phyloP scores from a whole-genome alignment of 768 basidiomycete genomes.

The Pleurotus ostreatus region DNA sequence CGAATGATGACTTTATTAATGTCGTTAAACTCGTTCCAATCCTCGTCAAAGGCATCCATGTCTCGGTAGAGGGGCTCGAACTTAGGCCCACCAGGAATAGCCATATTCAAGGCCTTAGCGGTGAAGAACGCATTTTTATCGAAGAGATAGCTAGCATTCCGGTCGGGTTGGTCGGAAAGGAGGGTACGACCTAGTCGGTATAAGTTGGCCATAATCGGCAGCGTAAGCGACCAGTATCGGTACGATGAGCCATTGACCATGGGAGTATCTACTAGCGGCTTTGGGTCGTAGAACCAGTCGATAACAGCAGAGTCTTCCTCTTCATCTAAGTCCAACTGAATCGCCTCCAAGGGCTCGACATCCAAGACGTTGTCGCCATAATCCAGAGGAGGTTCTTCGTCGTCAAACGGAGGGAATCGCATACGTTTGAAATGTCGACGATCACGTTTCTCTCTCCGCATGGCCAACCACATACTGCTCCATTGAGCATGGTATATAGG shows the following conservation, averaged over 20 bases:
- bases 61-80: slow-evolving; percentile 97
- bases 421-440: slow-evolving; percentile 99
- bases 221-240: slow-evolving; percentile 85
- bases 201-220: slow-evolving; percentile 96
- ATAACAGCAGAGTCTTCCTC: slow-evolving; percentile 89
- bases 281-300: slow-evolving; percentile 99
- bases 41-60: slow-evolving; percentile 96
- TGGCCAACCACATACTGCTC: slow-evolving; percentile 99
- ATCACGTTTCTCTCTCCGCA: slow-evolving; percentile 98
- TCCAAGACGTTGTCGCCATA: slow-evolving; percentile 99
- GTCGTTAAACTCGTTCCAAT: slow-evolving; percentile 99
- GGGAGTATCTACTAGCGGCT: slow-evolving; percentile 87
- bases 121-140: slow-evolving; percentile 98
- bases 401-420: slow-evolving; percentile 99
- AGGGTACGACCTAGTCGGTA: slow-evolving; percentile 94
- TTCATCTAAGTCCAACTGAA: slow-evolving; percentile 91
- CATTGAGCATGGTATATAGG: slow-evolving; percentile 99
- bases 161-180: slow-evolving; percentile 89
- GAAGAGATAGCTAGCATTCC: slow-evolving; percentile 89
- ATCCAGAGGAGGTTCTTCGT: slow-evolving; percentile 97
- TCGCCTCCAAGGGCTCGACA: slow-evolving; percentile 96
- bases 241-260: slow-evolving; percentile 92
- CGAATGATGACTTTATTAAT: slow-evolving; percentile 99
- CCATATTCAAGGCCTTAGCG: slow-evolving; percentile 95
- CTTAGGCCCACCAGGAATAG: slow-evolving; percentile 97